These are phyloP conservation scores for Raddia distichophylla DNA, from an alignment of 176 grass and related monocot species.

Conservation along the genomic window DNA sequence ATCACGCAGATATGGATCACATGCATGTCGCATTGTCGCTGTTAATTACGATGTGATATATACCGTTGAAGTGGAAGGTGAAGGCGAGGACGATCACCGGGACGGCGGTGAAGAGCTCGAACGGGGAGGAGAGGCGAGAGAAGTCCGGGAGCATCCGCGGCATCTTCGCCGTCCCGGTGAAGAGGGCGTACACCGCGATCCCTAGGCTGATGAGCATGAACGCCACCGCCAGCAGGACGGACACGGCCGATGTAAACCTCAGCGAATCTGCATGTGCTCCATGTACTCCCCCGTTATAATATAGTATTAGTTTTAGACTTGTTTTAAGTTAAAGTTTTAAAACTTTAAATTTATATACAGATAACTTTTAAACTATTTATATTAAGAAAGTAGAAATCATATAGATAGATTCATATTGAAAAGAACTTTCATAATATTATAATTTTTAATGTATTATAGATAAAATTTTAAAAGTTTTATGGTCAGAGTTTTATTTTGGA, in stretches of 20 bases:
- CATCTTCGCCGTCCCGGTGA: constrained; percentile 64
- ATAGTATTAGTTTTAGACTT: too few relatives aligned
- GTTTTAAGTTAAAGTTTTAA: too few relatives aligned
- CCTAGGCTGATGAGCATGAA: constrained; percentile 81
- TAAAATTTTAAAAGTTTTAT: too few relatives aligned
- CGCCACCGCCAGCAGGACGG: constrained; percentile 75
- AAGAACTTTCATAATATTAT: too few relatives aligned
- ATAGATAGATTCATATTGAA: too few relatives aligned
- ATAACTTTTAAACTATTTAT: too few relatives aligned
- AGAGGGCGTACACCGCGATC: constrained; percentile 73
- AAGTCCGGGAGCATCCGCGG: constrained; percentile 83
- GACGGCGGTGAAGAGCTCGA: constrained; percentile 91
- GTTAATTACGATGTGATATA: constrained; percentile 3
- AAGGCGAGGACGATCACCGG: constrained; percentile 89
- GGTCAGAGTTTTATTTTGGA: too few relatives aligned
- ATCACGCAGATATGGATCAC: too few relatives aligned
- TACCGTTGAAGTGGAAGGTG: constrained; percentile 99
- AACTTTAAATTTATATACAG: too few relatives aligned
- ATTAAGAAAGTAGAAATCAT: too few relatives aligned
- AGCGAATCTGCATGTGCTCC: constrained; percentile 69
- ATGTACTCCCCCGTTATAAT: too few relatives aligned
- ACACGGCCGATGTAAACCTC: constrained; percentile 79
- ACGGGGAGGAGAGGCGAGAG: constrained; percentile 56
- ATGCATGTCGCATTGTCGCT: not conserved
- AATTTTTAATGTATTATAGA: too few relatives aligned